phyloP scores from a whole-genome alignment of 352 stramenopile genomes.

The Phytopythium litorale region DNA sequence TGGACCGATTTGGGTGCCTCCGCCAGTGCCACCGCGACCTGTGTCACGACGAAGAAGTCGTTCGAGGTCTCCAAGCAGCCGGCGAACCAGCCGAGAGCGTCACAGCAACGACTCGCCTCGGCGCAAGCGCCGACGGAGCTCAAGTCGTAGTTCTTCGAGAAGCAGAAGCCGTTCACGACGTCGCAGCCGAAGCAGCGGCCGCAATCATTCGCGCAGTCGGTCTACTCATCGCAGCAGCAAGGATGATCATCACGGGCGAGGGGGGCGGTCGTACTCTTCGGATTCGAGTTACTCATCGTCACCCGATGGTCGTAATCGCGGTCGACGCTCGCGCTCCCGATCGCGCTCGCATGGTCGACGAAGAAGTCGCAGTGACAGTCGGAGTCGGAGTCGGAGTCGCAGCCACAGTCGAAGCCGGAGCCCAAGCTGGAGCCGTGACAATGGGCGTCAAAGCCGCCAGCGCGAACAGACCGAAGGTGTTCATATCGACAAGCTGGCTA shows the following conservation, averaged over 20 bases:
- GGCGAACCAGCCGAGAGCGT: not conserved
- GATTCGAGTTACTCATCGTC: constrained; percentile 4
- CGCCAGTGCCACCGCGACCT: constrained; percentile 18
- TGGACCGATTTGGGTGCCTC: constrained; percentile 59
- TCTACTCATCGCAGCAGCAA: constrained; percentile 8
- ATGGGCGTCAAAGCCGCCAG: not conserved
- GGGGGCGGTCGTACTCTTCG: constrained; percentile 2
- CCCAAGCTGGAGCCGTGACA: constrained; percentile 5
- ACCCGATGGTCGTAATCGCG: constrained; percentile 1
- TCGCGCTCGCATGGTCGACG: constrained; percentile 6
- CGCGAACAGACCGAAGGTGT: constrained; percentile 3
- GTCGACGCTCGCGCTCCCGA: constrained; percentile 4
- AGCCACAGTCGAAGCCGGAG: constrained; percentile 24
- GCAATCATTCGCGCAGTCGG: constrained; percentile 20
- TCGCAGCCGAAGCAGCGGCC: constrained; percentile 20
- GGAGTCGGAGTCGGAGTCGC: constrained; percentile 11
- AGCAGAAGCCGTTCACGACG: constrained; percentile 21
- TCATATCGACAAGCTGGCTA: constrained; percentile 36
- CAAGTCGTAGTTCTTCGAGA: constrained; percentile 38
- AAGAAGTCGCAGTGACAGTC: constrained; percentile 11
- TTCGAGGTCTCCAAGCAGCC: constrained; percentile 22
- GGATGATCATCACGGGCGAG: not conserved
- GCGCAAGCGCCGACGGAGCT: constrained; percentile 16
- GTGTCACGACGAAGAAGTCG: constrained; percentile 8
- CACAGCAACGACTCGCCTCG: constrained; percentile 7